Base-by-base conservation (phyloP, 1,139 yeast genomes). In the Blastobotrys arbuscula region DNA sequence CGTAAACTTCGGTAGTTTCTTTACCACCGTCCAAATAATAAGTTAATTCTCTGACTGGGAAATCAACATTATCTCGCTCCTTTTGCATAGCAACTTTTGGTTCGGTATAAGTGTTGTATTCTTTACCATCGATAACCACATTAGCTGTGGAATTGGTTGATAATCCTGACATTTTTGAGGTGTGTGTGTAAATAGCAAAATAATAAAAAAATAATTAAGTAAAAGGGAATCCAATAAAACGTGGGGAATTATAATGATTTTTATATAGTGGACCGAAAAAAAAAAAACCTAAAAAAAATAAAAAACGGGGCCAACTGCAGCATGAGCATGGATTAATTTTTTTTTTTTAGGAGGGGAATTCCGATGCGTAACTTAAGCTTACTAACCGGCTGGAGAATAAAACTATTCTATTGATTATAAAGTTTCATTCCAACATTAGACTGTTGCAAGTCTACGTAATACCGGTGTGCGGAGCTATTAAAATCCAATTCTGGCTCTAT, bases 1-100 rank as follows among this genome's bases (percentile, higher is more conserved):
- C 77, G 50, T 76, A 65, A 53, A 69, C 59, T 42, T 61, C 66
- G 16, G 82, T 74, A 53, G 68, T 69, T 44, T 67, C 68, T 49
- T 76, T 73, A 44, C 76, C 70, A 4, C 83, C 82, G 54, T 80
- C 83, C 50, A 81, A 64, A 62, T 77, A 79, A 50, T 75, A 68
- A 45, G 79, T 77, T 54, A 77, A 57, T 55, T 74, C 73, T 50
- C 77, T 71, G 19, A 75, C 68, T 50, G 75, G 71, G 55, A 80
- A 70, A 50, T 66, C 60, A 21, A 80, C 75, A 42, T 61, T 59
- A 35, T 65, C 66, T 49, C 86, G 75, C 62, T 80, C 85, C 50
- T 67, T 65, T 10, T 67, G 69, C 62, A 75, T 65, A 48, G 68
- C 63, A 45, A 55, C 57, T 18, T 67, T 65, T 10, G 72, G 70